Base-by-base conservation (phyloP, 805 yeast species). In the Saturnispora galanensis region DNA sequence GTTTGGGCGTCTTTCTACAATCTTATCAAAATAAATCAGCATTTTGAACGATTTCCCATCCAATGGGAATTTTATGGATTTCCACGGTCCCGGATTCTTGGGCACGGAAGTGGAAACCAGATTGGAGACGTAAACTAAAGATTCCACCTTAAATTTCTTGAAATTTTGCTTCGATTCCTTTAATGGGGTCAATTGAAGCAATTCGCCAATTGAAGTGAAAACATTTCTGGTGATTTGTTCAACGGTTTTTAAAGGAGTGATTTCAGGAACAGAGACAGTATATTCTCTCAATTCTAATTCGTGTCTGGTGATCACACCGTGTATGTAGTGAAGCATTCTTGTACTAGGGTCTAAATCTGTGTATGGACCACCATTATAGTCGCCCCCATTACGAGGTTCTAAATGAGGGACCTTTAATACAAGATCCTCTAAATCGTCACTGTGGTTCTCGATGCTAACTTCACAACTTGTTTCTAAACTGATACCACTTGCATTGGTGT, bases 31-130 rank as follows among this genome's bases (percentile, higher is more conserved):
- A 42, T 60, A 61, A 11, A 62, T 47, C 17, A 62, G 39, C 64
- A 63, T 57, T 41, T 59, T 63, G 9, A 57, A 56, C 28, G 61
- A 64, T 17, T 57, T 42, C 12, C 56, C 59, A 11, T 62, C 42
- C 10, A 33, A 10, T 13, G 16, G 18, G 35, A 41, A 49, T 21
- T 35, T 43, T 6, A 49, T 32, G 28, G 45, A 42, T 31, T 45
- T 47, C 48, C 50, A 46, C 26, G 50, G 48, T 6, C 47, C 48
- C 12, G 38, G 21, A 13, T 37, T 36, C 17, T 42, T 31, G n/a
- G 21, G 30, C 15, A 41, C 15, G 18, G 39, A 33, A 16, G 40
- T 40, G 11, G 44, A 35, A 8, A 38, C 17, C 12, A 41, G 17
- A 12, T 38, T 33, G 5, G 45, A 39, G 2, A 15, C 41, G 17